A percentile compares a stretch with the other conserved stretches of the same genome.
phyloP scores from a whole-genome alignment of 2,329 filamentous ascomycete genomes.

The Venturia oleaginea region DNA sequence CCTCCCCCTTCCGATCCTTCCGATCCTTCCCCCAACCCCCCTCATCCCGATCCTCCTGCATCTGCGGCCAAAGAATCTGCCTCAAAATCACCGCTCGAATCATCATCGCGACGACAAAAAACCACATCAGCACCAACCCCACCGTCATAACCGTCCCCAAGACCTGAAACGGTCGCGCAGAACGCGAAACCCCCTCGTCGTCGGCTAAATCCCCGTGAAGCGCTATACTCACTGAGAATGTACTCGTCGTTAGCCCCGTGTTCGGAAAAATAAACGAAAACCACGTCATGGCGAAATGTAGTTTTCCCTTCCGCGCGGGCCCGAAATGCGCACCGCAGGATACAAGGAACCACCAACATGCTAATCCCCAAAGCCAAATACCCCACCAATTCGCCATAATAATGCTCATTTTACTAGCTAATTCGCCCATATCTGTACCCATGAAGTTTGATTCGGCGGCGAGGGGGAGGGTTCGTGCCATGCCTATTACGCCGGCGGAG shows the following conservation, averaged over 20 bases:
- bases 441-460: constrained; percentile 47
- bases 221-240: constrained; percentile 58
- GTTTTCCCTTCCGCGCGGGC: constrained; percentile 49
- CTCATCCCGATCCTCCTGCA: constrained; percentile 53
- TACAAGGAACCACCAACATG: constrained; percentile 76
- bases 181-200: neutral
- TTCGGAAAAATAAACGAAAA: constrained; percentile 78
- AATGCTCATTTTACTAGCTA: constrained; percentile 46
- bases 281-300: constrained; percentile 79
- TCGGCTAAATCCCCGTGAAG: constrained; percentile 38
- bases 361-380: constrained; percentile 76
- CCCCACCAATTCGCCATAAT: constrained; percentile 54
- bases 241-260: constrained; percentile 64
- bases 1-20: constrained; percentile 8
- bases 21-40: constrained; percentile 37
- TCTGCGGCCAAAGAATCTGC: constrained; percentile 69
- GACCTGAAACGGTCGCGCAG: constrained; percentile 40
- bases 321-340: constrained; percentile 68
- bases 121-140: constrained; percentile 58
- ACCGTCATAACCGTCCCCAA: constrained; percentile 59
- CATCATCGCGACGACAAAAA: constrained; percentile 62
- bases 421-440: constrained; percentile 40
- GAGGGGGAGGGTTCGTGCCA: constrained; percentile 43
- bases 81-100: constrained; percentile 54
- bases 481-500: constrained; percentile 41